Evolutionary conservation across 257 asterid species (phyloP), one percentile per base, ranked within the genome.

Genomic region (Salvia miltiorrhiza): DNA sequence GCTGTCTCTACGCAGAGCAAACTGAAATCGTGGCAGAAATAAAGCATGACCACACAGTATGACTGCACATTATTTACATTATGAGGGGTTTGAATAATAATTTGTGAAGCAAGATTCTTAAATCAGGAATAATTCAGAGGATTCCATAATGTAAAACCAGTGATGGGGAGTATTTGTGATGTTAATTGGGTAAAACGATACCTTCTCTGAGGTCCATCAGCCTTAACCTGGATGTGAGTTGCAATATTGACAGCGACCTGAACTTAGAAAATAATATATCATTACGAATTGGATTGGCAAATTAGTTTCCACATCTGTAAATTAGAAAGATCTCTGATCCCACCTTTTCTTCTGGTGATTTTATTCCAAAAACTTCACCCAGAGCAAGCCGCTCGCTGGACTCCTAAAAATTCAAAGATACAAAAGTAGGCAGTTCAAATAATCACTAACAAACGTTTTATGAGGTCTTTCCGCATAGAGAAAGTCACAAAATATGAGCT

Each of bases 301-400:
- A 21, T 23, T 10, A 17, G 30, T 40, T 47, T 49, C 41, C 20
- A 26, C 53, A 48, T 44, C 33, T 6, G 56, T 50, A 24, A 56
- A 41, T 53, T 6, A 57, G 33, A 50, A 19, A 41, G 66, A 59
- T 37, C 39, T 67, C 50, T 53, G 60, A 41, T 49, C 62, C 77
- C 81, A 94, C 99, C 99, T 80, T 86, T 76, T 86, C 71, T 41
- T 73, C 86, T 5, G 99, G 99, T 62, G 96, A 77, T 79, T 81
- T 89, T 73, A 94, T 71, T 79, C 99, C 99, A 76, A 94, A 94
- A 57, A 83, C 90, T 85, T 87, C 96, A 52, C 99, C 99, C 92
- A 94, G 84, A 33, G 97, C 99, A 55, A 94, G 97, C 63, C 79
- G 84, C 71, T 85, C 95, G 52, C 99, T 94, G 48, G 97, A 90